Evolutionary conservation across 768 basidiomycete genomes (phyloP), one percentile per base, ranked within the genome.

Genomic region (Podaxis sp.): DNA sequence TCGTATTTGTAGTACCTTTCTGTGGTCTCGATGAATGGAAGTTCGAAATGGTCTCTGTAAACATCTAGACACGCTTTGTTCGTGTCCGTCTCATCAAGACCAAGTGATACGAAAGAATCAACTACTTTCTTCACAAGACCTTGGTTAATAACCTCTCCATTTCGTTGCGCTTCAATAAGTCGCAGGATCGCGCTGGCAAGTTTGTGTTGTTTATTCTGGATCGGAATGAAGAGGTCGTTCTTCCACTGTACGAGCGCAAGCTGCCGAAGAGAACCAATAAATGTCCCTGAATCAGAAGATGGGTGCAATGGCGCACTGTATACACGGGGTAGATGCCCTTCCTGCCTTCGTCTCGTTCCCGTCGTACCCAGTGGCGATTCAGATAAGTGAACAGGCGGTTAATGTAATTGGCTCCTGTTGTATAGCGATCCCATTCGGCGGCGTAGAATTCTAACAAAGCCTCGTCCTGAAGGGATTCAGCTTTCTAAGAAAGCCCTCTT

Each of bases 291-390:
- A 2, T 24, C 20, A 56, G 33, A 30, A 46, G 20, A 24, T 22
- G 26, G 40, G 38, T 38, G 55, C 22, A 58, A 53, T 37, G 37
- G 69, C 89, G 71, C 67, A 96, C 96, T 28, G 96, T 99, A 72
- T 99, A 99, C 20, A 99, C 93, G 1, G 88, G 88, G 77, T 98
- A 99, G 22, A 99, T 91, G 48, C 89, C 90, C 76, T 93, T 96
- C 69, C 96, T 82, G 15, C 97, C 97, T 74, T 99, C 96, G 69
- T 99, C 96, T 71, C 96, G 87, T 74, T 99, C 97, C 57, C 96
- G 85, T 79, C 96, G 96, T 49, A 99, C 96, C 97, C 97, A 99
- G 76, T 99, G 95, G 22, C 96, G 93, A 76, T 99, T 99, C 62
- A 99, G 84, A 78, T 99, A 99, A 2, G 94, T 96, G 80, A 99